Base-by-base conservation (phyloP, 2,329 filamentous ascomycete genomes). In the Epichloe sp. region DNA sequence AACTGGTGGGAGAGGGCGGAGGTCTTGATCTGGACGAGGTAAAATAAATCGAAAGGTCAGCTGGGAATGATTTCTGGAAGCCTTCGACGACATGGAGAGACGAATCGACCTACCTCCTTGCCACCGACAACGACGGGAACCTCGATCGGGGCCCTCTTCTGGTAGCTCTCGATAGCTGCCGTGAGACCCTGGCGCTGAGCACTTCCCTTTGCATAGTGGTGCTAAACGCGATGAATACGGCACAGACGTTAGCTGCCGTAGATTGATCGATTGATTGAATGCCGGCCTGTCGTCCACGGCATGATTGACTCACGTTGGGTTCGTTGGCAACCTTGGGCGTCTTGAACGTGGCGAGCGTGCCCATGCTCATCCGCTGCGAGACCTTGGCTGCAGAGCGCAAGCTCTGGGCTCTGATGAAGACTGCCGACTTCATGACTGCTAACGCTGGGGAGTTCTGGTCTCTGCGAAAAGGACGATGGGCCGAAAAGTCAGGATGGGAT, bases 261-360 rank as follows among this genome's bases (percentile, higher is more conserved):
- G 19, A 21, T 15, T 5, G 26, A 31, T 11, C 0, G 26, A 31
- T 31, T 31, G 26, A 31, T 31, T 31, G 8, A 31, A 4, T 10
- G 26, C 10, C 8, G 26, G 8, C 12, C 15, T 42, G 34, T 5
- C 40, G 17, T 15, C 15, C 5, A 4, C 17, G 19, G 6, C 31
- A 36, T 31, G 21, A 40, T 35, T 12, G 15, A 76, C 87, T 68
- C 70, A 95, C 90, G 67, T 96, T 98, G n/a, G 88, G 88, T 73
- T 98, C 93, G 66, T 98, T 98, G 65, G 80, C 74, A 60, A 96
- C 80, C 56, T 82, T 82, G 47, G 93, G 93, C 48, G 90, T 79
- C 74, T 88, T 91, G 78, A 96, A 97, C 54, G 81, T 77, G 47
- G 89, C 90, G 56, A 95, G 75, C 7, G 82, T 85, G 52, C 82